phyloP scores from a whole-genome alignment of 2,329 filamentous ascomycete species.

The Hypoxylon sp. region DNA sequence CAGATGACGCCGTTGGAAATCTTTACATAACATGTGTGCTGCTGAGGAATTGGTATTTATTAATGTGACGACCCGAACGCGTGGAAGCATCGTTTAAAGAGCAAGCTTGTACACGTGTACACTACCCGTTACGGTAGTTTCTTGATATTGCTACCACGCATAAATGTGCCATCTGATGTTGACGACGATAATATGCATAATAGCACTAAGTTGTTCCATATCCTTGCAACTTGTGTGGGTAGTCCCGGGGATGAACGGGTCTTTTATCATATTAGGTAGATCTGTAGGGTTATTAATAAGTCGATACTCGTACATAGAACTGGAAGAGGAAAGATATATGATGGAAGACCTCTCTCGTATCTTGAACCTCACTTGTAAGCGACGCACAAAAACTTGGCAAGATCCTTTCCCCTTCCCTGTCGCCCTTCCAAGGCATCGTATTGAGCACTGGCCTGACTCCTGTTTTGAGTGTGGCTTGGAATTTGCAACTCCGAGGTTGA shows the following conservation, averaged over 20 bases:
- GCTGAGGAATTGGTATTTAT: background rate
- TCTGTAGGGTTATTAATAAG: constrained; percentile 35
- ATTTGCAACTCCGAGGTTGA: constrained; percentile 22
- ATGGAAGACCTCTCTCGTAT: constrained; percentile 32
- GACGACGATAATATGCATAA: constrained; percentile 21
- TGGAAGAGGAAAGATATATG: constrained; percentile 21
- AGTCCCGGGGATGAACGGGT: constrained; percentile 18
- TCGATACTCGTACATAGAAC: constrained; percentile 11
- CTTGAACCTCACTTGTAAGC: constrained; percentile 4
- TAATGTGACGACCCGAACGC: background rate
- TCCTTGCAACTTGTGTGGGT: constrained; percentile 20
- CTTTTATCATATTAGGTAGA: constrained; percentile 40
- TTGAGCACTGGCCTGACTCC: constrained; percentile 27
- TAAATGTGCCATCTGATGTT: constrained; percentile 14
- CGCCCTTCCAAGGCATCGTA: constrained; percentile 28
- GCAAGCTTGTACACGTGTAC: no score
- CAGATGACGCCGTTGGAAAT: constrained; percentile 2
- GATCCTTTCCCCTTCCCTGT: constrained; percentile 8
- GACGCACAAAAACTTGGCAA: constrained; percentile 12
- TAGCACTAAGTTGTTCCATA: constrained; percentile 31
- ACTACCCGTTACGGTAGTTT: no score
- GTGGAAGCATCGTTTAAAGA: background rate
- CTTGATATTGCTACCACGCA: constrained; percentile 1
- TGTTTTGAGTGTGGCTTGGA: constrained; percentile 38
- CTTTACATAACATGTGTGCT: background rate